Base-by-base conservation (phyloP, 129 eudicot species). In the sunflower (Helianthus annuus) region DNA sequence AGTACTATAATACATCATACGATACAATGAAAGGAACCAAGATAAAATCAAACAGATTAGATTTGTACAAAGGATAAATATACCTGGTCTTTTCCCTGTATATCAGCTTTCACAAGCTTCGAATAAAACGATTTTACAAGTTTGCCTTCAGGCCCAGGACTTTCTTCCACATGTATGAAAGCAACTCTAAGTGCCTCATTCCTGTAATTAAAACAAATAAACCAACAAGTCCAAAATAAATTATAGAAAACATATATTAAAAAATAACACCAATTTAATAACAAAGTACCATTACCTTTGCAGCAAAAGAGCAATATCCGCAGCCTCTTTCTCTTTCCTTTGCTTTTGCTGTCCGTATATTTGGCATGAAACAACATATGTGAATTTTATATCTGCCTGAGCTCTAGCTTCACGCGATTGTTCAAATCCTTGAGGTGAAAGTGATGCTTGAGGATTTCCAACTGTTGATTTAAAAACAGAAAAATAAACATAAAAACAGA, bases 131-230 rank as follows among this genome's bases (percentile, higher is more conserved):
- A 84, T 74, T 77, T 94, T 22, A 71, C 34, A 48, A 83, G 77
- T 29, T 38, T 79, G 60, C 96, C 89, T 80, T 85, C 96, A 49
- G 64, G 38, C 10, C 71, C 78, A 8, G 73, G 76, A 68, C 69
- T 79, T 72, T 94, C 98, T 76, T 90, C 98, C 63, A 78, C 86
- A 58, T 94, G 98, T 78, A 94, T 94, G 77, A 87, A 94, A 86
- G 98, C 98, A 84, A 94, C 98, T 52, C 98, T 86, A 86, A 94
- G 97, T 34, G 98, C 98, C 77, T 94, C 98, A 49, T 94, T 94
- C 86, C 98, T 94, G 67, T 64, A 13, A 64, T 40, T 9, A n/a
- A 6, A n/a, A 60, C 42, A 64, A 29, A 61, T 49, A 70, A 56
- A 59, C 24, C 27, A 7, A 42, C n/a, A 58, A 54, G 40, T 36